A percentile compares a stretch with the other conserved stretches of the same genome.
Evolutionary conservation across 805 yeast genomes (phyloP).

Genomic region (Candida loeiensis): DNA sequence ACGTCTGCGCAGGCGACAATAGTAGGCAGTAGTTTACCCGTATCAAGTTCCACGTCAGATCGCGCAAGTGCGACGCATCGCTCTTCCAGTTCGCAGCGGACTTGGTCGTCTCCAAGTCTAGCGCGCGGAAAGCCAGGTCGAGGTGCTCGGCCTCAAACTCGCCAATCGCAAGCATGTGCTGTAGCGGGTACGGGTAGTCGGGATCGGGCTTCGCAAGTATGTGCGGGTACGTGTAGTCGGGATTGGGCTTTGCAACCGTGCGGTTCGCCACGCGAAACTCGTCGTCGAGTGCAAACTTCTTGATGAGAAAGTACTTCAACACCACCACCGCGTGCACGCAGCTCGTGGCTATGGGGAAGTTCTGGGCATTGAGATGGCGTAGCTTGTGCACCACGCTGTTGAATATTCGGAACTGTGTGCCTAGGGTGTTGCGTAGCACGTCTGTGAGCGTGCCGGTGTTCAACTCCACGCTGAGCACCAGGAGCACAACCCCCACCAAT

Average conservation of each 20-base stretch:
- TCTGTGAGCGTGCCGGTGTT: slow-evolving; percentile 13
- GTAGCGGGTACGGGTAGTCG: neutral
- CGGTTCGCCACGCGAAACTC: slow-evolving; percentile 6
- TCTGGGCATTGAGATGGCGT: slow-evolving; percentile 14
- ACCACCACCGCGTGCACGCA: slow-evolving; percentile 30
- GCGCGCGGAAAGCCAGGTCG: slow-evolving; percentile 2
- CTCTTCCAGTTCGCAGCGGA: slow-evolving; percentile 8
- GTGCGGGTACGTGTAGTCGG: neutral
- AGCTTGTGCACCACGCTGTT: slow-evolving; percentile 25
- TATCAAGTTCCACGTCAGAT: slow-evolving; percentile 29
- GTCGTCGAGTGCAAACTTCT: slow-evolving; percentile 14
- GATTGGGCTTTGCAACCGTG: neutral
- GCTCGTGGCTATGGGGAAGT: slow-evolving; percentile 22
- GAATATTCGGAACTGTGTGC: slow-evolving; percentile 32
- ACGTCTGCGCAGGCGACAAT: slow-evolving; percentile 2
- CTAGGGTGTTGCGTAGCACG: slow-evolving; percentile 16
- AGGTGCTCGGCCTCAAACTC: slow-evolving; percentile 5
- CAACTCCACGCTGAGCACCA: slow-evolving; percentile 22
- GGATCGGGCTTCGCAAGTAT: neutral
- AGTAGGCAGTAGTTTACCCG: slow-evolving; percentile 18
- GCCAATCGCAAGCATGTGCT: neutral
- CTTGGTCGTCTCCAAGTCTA: neutral
- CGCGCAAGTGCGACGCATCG: slow-evolving; percentile 28
- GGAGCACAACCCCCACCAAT: slow-evolving; percentile 28
- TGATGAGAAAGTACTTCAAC: slow-evolving; percentile 26